Evolutionary conservation across 805 yeast species (phyloP), one percentile per base, ranked within the genome.

Genomic region (Candida dajiaensis): DNA sequence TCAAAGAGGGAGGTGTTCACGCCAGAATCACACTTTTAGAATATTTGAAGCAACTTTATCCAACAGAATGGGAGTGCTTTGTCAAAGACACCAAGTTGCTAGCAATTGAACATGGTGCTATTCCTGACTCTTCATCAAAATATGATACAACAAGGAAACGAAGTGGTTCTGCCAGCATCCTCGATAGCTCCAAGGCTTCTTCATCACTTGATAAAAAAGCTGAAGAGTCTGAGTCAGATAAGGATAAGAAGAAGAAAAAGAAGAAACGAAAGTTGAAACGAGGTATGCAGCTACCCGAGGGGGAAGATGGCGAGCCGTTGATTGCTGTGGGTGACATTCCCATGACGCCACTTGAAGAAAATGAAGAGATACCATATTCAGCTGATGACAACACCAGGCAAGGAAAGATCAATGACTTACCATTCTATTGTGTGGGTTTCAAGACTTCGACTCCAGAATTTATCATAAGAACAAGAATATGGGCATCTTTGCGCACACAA

Each of bases 401-500:
- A 41, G 68, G 64, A 23, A 71, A 71, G 55, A 70, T 78, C 33
- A 74, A 76, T 50, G 89, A 86, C 49, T 60, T 86, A 28, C 92
- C 95, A 1, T 80, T 73, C 48, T 78, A 83, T 50, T 80, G 82
- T 53, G 68, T 85, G 52, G 95, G 95, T 0, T 87, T 83, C 64
- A 83, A 80, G 51, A 70, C 78, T 21, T 75, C 89, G 2, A 72
- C 78, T 3, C 81, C 85, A 0, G 81, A 80, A 46, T 78, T 75
- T 53, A 74, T 79, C 3, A 60, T 84, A 51, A 69, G 95, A 61
- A 88, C 96, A 0, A 72, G 96, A 58, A 74, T 88, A 2, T 89
- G 97, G 97, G 86, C 95, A 0, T 86, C 96, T 0, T 66, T 85
- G 45, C 72, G 96, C 57, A 78, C 87, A 2, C 97, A 89, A 59